Base-by-base conservation (phyloP, 1,284 basidiomycete genomes). In the Rhodotorula sp. region DNA sequence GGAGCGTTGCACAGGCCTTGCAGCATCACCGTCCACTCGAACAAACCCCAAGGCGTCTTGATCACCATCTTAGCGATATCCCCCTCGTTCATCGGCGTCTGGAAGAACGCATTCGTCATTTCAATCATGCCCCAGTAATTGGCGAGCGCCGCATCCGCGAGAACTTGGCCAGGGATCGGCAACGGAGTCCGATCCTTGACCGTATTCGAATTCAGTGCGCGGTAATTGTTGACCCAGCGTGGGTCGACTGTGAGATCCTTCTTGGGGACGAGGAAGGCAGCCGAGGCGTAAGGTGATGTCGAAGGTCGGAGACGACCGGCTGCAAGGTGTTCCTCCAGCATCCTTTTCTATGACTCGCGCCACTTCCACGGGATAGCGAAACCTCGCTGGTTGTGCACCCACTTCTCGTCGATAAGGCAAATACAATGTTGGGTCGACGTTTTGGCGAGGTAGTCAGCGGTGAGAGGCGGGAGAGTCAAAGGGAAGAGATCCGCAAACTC, bases 91-190 rank as follows among this genome's bases (percentile, higher is more conserved):
- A 84, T 73, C 0, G 73, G 62, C 0, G 79, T 83, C 63, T 83
- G 82, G 68, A 82, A 83, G 68, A 83, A 84, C 0, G 78, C 76
- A 64, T 83, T 81, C 0, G 82, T 84, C 79, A 84, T 82, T n/a
- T n/a, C n/a, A n/a, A n/a, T n/a, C n/a, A n/a, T n/a, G n/a, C 65
- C 84, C 82, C n/a, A 60, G 32, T 24, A 4, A 7, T 6, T 19
- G 2, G 32, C 53, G 1, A 2, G 53, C 20, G 53, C 9, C 4
- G 53, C 32, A 1, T 55, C 53, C 19, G 8, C 1, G 5, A 56
- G 5, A 13, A 56, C 11, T 10, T 22, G 10, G 57, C 72, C 64
- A 8, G 66, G 63, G n/a, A 64, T 62, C 13, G 70, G 70, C 15
- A 74, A 62, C 19, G 70, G 67, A 13, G 59, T 68, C 20, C 59